Evolutionary conservation across 768 basidiomycete species (phyloP).

Genomic region (Gymnopilus dilepis): DNA sequence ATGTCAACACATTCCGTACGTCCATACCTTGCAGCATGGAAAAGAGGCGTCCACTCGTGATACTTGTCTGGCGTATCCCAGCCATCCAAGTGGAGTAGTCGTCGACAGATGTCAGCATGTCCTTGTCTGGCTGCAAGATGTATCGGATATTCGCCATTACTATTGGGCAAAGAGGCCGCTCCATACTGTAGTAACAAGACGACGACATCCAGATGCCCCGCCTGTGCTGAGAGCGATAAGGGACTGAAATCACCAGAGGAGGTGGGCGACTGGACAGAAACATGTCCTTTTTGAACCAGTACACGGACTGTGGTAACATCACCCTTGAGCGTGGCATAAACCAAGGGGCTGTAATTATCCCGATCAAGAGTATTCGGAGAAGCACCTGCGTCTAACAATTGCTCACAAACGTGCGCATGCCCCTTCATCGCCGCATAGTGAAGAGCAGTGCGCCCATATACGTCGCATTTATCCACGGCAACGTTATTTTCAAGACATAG

Average conservation of each 20-base stretch:
- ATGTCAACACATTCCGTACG: constrained; percentile 73
- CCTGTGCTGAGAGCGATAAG: constrained; percentile 88
- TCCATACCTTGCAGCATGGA: constrained; percentile 92
- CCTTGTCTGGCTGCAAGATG: constrained; percentile 96
- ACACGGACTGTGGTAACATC: constrained; percentile 82
- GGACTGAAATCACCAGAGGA: constrained; percentile 78
- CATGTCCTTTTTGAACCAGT: constrained; percentile 76
- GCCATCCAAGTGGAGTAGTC: constrained; percentile 75
- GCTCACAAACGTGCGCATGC: constrained; percentile 74
- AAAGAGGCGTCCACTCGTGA: constrained; percentile 97
- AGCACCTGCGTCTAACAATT: constrained; percentile 71
- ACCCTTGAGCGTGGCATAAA: constrained; percentile 91
- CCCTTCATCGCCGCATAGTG: constrained; percentile 98
- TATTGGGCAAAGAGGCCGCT: constrained; percentile 82
- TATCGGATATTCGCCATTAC: constrained; percentile 95
- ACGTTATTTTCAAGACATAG: constrained; percentile 80
- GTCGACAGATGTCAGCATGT: constrained; percentile 80
- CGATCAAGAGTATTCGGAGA: constrained; percentile 78
- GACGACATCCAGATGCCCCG: constrained; percentile 86
- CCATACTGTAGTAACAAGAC: constrained; percentile 77
- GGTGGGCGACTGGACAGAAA: constrained; percentile 62
- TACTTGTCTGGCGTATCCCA: constrained; percentile 95
- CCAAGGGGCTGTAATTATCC: constrained; percentile 93
- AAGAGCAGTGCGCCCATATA: constrained; percentile 90
- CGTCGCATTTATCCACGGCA: constrained; percentile 75